These are phyloP conservation scores for Eucalyptus coolabah DNA, from an alignment of 345 rosid genomes.

Conservation along the genomic window DNA sequence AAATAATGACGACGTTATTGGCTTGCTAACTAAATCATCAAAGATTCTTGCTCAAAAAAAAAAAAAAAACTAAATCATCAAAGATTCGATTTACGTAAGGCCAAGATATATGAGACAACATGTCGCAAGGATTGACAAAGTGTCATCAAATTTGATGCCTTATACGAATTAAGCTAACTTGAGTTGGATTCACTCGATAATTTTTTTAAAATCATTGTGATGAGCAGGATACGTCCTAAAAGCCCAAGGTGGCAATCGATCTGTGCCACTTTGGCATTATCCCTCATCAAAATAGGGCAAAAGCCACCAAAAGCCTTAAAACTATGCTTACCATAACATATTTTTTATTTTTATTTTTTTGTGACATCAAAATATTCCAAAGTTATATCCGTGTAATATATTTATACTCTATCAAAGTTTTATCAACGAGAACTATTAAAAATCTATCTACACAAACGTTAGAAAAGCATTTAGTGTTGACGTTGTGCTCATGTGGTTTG, in stretches of 20 bases:
- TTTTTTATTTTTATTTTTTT: no score
- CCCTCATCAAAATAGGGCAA: not conserved
- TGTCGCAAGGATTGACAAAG: not conserved
- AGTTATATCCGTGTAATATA: no score
- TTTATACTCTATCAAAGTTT: no score
- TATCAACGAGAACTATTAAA: no score
- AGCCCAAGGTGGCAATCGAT: not conserved
- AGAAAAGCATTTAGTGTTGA: no score
- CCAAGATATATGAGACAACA: not conserved
- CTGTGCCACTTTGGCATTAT: not conserved
- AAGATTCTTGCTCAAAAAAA: no score
- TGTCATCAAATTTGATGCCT: not conserved
- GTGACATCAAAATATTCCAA: no score
- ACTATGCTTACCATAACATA: no score
- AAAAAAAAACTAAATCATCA: not conserved
- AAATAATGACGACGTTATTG: not conserved
- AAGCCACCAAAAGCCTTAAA: no score
- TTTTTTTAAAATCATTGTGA: not conserved
- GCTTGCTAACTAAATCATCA: not conserved
- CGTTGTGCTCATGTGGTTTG: no score
- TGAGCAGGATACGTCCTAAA: not conserved
- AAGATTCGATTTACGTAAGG: not conserved
- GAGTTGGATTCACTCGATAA: not conserved
- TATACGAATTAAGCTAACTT: not conserved
- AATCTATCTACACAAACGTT: no score